Evolutionary conservation across 495 filamentous ascomycete species (phyloP).

Genomic region (Xylaria curta): DNA sequence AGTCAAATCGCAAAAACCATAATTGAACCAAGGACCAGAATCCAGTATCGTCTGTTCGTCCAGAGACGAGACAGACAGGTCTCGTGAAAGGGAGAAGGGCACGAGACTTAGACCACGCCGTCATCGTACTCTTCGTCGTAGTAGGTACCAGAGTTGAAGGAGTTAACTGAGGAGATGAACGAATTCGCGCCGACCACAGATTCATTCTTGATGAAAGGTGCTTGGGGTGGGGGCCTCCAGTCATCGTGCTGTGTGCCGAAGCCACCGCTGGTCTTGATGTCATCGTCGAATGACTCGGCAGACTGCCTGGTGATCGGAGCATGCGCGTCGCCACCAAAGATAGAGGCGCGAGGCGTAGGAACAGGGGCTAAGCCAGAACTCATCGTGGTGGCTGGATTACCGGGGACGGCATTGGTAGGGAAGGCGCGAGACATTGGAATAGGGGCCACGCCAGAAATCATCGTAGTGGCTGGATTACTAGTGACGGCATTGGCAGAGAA

Average conservation of each 20-base stretch:
- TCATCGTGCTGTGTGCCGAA: not conserved
- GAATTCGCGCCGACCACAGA: not conserved
- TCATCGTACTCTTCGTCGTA: slow-evolving; percentile 23
- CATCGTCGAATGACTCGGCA: not conserved
- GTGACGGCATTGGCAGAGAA: slow-evolving; percentile 11
- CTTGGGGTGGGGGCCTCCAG: not conserved
- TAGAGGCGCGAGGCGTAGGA: not conserved
- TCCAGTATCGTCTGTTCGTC: not conserved
- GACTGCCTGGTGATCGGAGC: not conserved
- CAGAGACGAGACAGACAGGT: not conserved
- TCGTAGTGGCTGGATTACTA: not conserved
- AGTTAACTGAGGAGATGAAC: not conserved
- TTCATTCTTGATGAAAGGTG: not conserved
- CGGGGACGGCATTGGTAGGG: not conserved
- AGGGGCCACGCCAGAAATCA: not conserved
- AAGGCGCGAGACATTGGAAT: not conserved
- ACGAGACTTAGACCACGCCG: slow-evolving; percentile 28
- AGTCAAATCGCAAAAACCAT: not conserved
- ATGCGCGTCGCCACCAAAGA: slow-evolving; percentile 30
- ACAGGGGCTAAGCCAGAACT: not conserved
- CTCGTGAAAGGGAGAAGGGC: not conserved
- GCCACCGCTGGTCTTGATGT: not conserved
- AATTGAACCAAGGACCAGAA: not conserved
- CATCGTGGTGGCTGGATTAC: not conserved
- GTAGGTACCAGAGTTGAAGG: not conserved